phyloP scores from a whole-genome alignment of 1,284 basidiomycete species.

The Malassezia sympodialis region DNA sequence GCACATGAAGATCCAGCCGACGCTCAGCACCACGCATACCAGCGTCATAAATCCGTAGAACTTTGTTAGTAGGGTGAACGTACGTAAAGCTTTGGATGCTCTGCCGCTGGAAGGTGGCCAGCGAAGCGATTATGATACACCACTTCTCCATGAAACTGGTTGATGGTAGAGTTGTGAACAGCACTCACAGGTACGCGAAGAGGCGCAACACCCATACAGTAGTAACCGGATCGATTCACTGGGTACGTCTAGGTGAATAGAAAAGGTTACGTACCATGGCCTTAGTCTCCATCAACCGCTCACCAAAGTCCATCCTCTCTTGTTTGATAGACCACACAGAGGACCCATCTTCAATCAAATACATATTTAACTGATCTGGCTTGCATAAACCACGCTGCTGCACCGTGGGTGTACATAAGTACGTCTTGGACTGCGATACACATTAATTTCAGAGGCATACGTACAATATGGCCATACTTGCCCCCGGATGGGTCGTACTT shows the following conservation, averaged over 20 bases:
- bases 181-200: conserved; percentile 51
- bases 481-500: conserved; percentile 47
- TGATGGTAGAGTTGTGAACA: conserved; percentile 56
- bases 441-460: neutral
- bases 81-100: conserved; percentile 96
- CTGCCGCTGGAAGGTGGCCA: conserved; percentile 77
- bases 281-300: conserved; percentile 10
- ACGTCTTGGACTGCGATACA: conserved; percentile 52
- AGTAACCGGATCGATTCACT: conserved; percentile 83
- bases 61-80: conserved; percentile 52
- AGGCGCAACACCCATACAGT: conserved; percentile 64
- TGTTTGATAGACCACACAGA: conserved; percentile 19
- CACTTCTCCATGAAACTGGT: conserved; percentile 64
- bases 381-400: conserved; percentile 24
- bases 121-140: conserved; percentile 79
- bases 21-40: conserved; percentile 62
- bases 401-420: conserved; percentile 53
- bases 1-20: conserved; percentile 73
- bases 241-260: conserved; percentile 52
- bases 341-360: conserved; percentile 29
- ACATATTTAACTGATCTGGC: conserved; percentile 32
- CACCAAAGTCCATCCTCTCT: conserved; percentile 30
- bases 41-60: conserved; percentile 79
- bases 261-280: conserved; percentile 2
- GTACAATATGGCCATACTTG: conserved; percentile 2